Evolutionary conservation across 148 eudicot species (phyloP), one percentile per base, ranked within the genome.

Genomic region (Limonium bicolor): DNA sequence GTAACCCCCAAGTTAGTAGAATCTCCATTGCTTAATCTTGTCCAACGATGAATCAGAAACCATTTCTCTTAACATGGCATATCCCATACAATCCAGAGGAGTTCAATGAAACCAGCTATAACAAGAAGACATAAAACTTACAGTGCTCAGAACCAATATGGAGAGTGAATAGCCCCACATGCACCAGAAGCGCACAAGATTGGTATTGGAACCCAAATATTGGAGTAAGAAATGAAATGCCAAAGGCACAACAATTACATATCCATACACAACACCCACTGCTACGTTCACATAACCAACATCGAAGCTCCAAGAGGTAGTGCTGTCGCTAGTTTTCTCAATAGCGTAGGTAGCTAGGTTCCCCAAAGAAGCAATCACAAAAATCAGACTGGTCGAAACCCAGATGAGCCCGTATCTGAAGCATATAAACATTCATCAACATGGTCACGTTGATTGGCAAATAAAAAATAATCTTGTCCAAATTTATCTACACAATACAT

Each of bases 141-240:
- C 97, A 28, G 88, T 70, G 57, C 66, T 64, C 45, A 77, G 62
- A 58, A 80, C 45, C 27, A 90, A 73, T 47, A 84, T 62, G 80
- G 69, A 84, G 57, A 90, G 95, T 8, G 99, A 90, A 54, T 90
- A 90, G 51, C 99, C 99, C 95, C 99, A 90, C 80, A 90, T 70
- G 88, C 99, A 90, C 95, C 99, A 90, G 73, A 84, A 80, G 50
- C 79, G 87, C 41, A 90, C 56, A 61, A 90, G 80, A 61, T 79
- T 76, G 47, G 78, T 70, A 51, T 61, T 82, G 42, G 94, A 64
- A 43, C 99, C 99, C 62, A 90, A 35, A 60, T 85, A 85, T 66
- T 69, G 95, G 63, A 90, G 78, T 70, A 90, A 59, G 71, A 90
- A 90, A 70, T 70, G 81, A 58, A 84, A 84, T 25, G 59, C 85